Base-by-base conservation (phyloP, 805 yeast genomes). In the Maudiozyma pseudohumilis region DNA sequence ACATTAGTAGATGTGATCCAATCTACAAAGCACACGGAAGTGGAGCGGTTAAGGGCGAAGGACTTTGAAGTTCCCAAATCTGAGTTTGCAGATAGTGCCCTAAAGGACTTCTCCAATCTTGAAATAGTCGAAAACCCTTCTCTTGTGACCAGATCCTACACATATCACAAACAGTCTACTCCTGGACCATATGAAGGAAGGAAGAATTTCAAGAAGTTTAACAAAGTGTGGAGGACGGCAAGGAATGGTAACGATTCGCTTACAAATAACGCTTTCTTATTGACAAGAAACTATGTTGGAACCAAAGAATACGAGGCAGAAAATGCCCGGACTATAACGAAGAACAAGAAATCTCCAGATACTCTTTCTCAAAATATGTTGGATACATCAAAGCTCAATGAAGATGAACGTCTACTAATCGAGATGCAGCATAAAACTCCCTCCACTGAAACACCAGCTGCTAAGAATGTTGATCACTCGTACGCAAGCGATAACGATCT, bases 151-250 rank as follows among this genome's bases (percentile, higher is more conserved):
- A 34, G 50, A 8, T 13, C 19, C 9, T 17, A 21, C 22, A 20
- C 12, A 8, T 21, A 17, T n/a, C 9, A 4, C 4, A 6, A 12
- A 12, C 13, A 13, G 16, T 4, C 8, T n/a, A 4, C 11, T 7
- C 7, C 9, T 13, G 26, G 42, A 27, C 39, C 43, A 1, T 57
- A 65, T 61, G 37, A 45, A 16, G 55, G 51, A 1, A 43, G 69
- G 10, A 65, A 59, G 40, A 66, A 67, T 42, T 67, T 61, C 42
- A 68, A 68, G 38, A 52, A 42, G 4, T 68, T 68, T 49, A 55
- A 53, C 2, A 65, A 65, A 35, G 45, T 43, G 19, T 40, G 55
- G 39, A 56, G 60, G 9, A 42, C 40, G 17, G 28, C 34, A 9
- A 17, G 24, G 9, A 23, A 23, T 3, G 20, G 31, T 17, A 38